Base-by-base conservation (phyloP, 768 basidiomycete species). In the Kockovaella imperatae region DNA sequence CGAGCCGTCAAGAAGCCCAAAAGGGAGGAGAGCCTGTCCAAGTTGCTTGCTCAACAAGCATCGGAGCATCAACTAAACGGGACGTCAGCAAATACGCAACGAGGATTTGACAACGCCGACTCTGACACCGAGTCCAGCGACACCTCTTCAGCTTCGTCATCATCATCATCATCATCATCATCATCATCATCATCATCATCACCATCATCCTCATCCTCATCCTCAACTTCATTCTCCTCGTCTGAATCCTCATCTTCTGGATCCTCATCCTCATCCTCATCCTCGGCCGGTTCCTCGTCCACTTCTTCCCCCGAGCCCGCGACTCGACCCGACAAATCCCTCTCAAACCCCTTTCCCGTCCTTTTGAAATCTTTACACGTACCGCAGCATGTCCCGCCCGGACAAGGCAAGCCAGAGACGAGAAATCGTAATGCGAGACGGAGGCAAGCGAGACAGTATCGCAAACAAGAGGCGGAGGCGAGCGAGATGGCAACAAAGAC, bases 381-480 rank as follows among this genome's bases (percentile, higher is more conserved):
- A 18, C 34, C 42, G 21, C 24, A 44, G 15, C 44, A 20, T 17
- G 42, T 53, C 24, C 56, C 51, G 10, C 63, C 63, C 13, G 60
- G 64, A 26, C 50, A 57, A 49, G 64, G 64, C 8, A 66, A 60
- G 46, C 20, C 53, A 2, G 29, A 39, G 5, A 66, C 64, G 4
- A 50, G 62, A 15, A 42, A 54, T 25, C 53, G 64, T 0, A 66
- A 66, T 42, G 34, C 44, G 15, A 47, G 64, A 14, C 53, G 64
- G 17, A 23, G 51, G 11, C 38, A 50, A 18, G 56, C 56, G 7
- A 42, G 47, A 10, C 36, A 54, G 30, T 45, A 45, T 18, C 44
- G 42, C 26, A 55, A 55, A 34, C 24, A 6, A 13, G 7, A 32
- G 17, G 25, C 40, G 10, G n/a, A 17, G 20, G 31, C 25, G 14